Base-by-base conservation (phyloP, 495 filamentous ascomycete species). In the Acidomyces sp. region DNA sequence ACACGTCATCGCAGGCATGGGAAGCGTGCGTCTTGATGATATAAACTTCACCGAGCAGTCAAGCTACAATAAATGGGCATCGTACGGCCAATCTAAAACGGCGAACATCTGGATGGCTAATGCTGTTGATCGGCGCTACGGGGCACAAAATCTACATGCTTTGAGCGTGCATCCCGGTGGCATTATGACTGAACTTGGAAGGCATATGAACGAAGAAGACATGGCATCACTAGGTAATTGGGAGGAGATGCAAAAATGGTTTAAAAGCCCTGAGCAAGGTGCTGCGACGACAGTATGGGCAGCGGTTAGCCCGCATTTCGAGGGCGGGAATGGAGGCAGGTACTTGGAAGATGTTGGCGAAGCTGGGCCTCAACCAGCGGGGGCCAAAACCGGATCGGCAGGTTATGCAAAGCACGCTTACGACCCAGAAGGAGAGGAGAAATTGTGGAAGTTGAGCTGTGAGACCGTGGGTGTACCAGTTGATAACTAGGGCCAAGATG, bases 341-440 rank as follows among this genome's bases (percentile, higher is more conserved):
- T 58, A 58, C 51, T 39, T 58, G n/a, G 51, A 45, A 25, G 57
- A 62, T 45, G 53, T 49, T 22, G 51, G 37, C n/a, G 49, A 57
- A 41, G 53, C 55, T 16, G 37, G 40, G 13, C 53, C 19, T 22
- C 7, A 11, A 18, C 18, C 13, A 26, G 53, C 37, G 6, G 51
- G 41, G 23, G 12, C 6, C 9, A 18, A 12, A 7, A 24, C 17
- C 5, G 25, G 37, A 12, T 33, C 18, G 18, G 21, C 33, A 31
- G 60, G 56, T 16, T 63, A 62, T 50, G 61, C 46, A 1, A 23
- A 33, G 6, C 52, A 61, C 46, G 55, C 64, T 0, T 70, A 59
- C 28, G 55, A 63, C 25, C 34, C 52, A 12, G 53, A 61, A 31
- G 51, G 50, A 3, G 68, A 67, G 44, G 57, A 58, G 42, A 55